These are phyloP conservation scores for Digitaria exilis DNA, from an alignment of 202 grass and related monocot species.

Conservation along the genomic window DNA sequence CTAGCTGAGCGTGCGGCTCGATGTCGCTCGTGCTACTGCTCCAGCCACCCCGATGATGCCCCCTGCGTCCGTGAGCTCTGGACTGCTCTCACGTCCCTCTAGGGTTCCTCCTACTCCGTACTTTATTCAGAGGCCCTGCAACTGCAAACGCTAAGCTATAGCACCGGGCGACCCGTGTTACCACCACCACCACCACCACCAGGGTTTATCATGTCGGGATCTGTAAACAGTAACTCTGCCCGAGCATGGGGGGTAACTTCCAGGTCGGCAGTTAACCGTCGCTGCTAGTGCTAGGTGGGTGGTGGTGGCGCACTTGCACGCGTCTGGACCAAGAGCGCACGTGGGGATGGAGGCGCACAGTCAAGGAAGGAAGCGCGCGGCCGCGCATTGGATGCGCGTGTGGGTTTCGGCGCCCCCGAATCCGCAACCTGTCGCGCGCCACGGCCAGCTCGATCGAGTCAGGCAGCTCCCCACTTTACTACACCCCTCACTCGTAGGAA, in stretches of 20 bases:
- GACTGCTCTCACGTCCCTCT: background rate
- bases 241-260: background rate
- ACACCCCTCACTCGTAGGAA: background rate
- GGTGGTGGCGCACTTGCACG: background rate
- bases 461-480: conserved; percentile 20
- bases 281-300: too few species aligned
- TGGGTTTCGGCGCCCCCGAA: too few species aligned
- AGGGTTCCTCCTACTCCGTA: background rate
- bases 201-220: conserved; percentile 1
- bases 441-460: too few species aligned
- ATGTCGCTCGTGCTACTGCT: conserved; percentile 35
- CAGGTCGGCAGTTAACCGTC: conserved; percentile 11
- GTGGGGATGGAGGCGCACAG: conserved; percentile 4
- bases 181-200: background rate
- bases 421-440: too few species aligned
- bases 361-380: too few species aligned
- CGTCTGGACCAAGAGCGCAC: conserved; percentile 24
- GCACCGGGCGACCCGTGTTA: background rate
- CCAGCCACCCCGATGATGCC: background rate
- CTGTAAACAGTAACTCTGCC: conserved; percentile 32
- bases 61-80: background rate
- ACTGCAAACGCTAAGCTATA: background rate
- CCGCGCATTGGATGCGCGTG: background rate
- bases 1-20: conserved; percentile 32
- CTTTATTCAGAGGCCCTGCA: background rate